Evolutionary conservation across 2,329 filamentous ascomycete species (phyloP).

Genomic region (Onygenales sp.): DNA sequence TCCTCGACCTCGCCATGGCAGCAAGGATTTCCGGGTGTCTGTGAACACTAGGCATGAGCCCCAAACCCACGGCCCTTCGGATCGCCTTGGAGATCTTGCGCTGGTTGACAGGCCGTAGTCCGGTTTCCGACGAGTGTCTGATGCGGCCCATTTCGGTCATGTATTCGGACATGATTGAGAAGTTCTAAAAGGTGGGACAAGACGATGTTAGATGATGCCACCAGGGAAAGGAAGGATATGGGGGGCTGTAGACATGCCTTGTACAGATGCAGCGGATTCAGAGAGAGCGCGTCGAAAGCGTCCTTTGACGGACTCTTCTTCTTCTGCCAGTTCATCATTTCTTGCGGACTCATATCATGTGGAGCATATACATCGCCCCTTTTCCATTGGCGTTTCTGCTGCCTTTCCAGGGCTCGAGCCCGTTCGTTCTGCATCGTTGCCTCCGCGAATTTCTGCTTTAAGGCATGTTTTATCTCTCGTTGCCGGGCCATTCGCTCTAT

Average conservation of each 20-base stretch:
- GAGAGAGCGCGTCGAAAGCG: conserved; percentile 66
- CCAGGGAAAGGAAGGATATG: background rate
- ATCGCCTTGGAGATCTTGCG: conserved; percentile 89
- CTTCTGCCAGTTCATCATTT: conserved; percentile 73
- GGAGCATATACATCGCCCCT: conserved; percentile 82
- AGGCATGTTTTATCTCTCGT: background rate
- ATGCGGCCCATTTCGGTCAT: conserved; percentile 80
- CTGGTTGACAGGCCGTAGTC: conserved; percentile 81
- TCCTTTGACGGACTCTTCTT: conserved; percentile 50
- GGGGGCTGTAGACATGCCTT: conserved; percentile 49
- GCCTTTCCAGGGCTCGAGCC: conserved; percentile 26
- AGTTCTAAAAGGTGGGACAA: conserved; percentile 55
- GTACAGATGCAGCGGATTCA: conserved; percentile 78
- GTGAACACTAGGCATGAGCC: conserved; percentile 86
- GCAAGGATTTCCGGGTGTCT: conserved; percentile 70
- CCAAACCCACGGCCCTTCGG: conserved; percentile 75
- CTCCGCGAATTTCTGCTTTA: conserved; percentile 18
- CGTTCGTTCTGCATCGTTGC: conserved; percentile 29
- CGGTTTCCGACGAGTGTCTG: conserved; percentile 63
- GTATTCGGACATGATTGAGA: conserved; percentile 81
- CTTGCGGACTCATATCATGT: conserved; percentile 67
- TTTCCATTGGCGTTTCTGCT: conserved; percentile 57
- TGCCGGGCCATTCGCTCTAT: no score
- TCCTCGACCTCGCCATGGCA: conserved; percentile 2
- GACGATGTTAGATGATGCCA: background rate